Base-by-base conservation (phyloP, 2,329 filamentous ascomycete species). In the Clonostachys solani region DNA sequence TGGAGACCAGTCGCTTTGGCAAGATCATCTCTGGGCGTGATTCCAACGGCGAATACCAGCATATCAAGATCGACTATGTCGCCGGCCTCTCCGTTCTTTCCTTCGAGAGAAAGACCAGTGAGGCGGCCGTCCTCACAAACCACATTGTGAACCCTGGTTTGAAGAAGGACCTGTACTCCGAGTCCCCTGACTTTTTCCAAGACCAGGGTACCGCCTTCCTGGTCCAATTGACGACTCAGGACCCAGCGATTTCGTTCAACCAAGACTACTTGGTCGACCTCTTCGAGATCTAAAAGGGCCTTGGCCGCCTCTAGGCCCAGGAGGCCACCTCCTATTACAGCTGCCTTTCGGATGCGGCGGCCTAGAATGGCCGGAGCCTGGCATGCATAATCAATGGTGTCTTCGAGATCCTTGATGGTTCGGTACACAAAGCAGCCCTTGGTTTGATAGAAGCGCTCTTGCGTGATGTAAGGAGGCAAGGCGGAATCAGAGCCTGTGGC, bases 31-130 rank as follows among this genome's bases (percentile, higher is more conserved):
- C 90, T 74, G 1, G 91, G 82, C 52, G 82, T 84, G 53, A 96
- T 88, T n/a, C 91, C 91, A 53, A 96, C 92, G 34, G 91, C 91
- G 64, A 96, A 96, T 66, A 90, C 95, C 44, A 96, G 78, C 17
- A 87, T 91, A 2, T 84, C 85, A 63, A 89, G 94, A 4, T 84
- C 77, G 69, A 94, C 83, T 47, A 77, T 71, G 53, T 90, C 84
- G 3, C 17, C 36, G 2, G 36, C 15, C 36, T 38, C 15, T 1
- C 89, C 89, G 60, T 95, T 89, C 17, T 38, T 38, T n/a, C 36
- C 36, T 56, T 94, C 88, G 54, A 95, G 94, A 0, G 81, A 71
- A 2, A 95, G 79, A 0, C 89, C 89, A 6, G 73, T 79, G 12
- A 95, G 86, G 43, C 76, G 77, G 54, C 89, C 88, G 5, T 75